Evolutionary conservation across 768 basidiomycete genomes (phyloP).

Genomic region (Hemileccinum impolitum): DNA sequence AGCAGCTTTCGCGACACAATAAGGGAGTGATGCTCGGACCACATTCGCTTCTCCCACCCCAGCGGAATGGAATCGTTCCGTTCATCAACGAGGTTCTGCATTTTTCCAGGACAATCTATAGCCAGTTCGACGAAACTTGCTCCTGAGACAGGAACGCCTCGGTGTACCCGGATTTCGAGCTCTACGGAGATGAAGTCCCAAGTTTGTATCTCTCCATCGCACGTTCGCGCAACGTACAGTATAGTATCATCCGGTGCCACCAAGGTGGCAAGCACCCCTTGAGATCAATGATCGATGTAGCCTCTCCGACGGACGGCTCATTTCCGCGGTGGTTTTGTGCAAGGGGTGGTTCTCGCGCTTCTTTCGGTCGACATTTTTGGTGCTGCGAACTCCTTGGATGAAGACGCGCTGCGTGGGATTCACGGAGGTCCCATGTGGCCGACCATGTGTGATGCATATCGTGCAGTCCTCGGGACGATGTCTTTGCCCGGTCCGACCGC

Average conservation of each 20-base stretch:
- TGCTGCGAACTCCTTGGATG: conserved; percentile 4
- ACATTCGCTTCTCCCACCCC: conserved; percentile 8
- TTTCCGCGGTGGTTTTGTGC: conserved; percentile 23
- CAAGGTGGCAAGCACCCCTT: conserved; percentile 11
- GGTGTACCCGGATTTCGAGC: conserved; percentile 24
- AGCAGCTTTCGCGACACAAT: conserved; percentile 8
- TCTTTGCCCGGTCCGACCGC: not conserved
- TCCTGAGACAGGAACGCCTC: conserved; percentile 28
- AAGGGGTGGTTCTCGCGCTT: conserved; percentile 8
- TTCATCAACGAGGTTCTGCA: conserved; percentile 4
- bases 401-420: conserved; percentile 3
- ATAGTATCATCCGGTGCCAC: conserved; percentile 5
- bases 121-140: conserved; percentile 20
- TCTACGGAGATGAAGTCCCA: conserved; percentile 25
- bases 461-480: conserved; percentile 2
- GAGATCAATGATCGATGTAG: conserved; percentile 22
- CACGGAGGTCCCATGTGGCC: conserved; percentile 7
- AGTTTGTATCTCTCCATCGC: conserved; percentile 21
- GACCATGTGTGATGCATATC: not conserved
- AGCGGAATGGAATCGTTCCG: conserved; percentile 11
- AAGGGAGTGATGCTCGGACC: conserved; percentile 10
- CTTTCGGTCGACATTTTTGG: conserved; percentile 8
- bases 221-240: conserved; percentile 23
- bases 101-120: conserved; percentile 19
- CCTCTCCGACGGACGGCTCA: conserved; percentile 8